A percentile compares a stretch with the other conserved stretches of the same genome.
phyloP scores from a whole-genome alignment of 257 asterid species.

The Leptodermis oblonga region DNA sequence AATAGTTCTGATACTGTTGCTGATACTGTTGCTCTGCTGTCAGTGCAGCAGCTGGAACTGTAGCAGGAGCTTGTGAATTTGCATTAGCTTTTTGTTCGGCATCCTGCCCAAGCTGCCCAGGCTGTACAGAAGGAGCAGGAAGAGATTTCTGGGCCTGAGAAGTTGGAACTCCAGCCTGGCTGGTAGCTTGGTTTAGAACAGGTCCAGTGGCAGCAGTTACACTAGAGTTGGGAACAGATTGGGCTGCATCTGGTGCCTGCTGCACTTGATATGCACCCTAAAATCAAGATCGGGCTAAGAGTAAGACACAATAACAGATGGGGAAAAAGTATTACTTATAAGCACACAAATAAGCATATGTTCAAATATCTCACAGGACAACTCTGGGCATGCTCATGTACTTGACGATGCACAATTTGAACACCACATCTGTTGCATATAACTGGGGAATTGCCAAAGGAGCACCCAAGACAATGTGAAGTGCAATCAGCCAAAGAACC shows the following conservation, averaged over 20 bases:
- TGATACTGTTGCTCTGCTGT: conserved; percentile 82
- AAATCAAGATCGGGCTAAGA: conserved; percentile 8
- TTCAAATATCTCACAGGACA: conserved; percentile 65
- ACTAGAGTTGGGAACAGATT: conserved; percentile 37
- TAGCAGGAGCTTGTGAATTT: conserved; percentile 42
- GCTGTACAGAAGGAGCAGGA: conserved; percentile 37
- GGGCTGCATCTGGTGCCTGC: conserved; percentile 40
- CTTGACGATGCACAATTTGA: conserved; percentile 89
- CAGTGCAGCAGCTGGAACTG: conserved; percentile 39
- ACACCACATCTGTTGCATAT: conserved; percentile 84
- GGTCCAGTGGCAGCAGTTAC: conserved; percentile 34
- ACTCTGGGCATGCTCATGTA: conserved; percentile 87
- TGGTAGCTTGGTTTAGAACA: conserved; percentile 35
- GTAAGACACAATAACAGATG: not conserved
- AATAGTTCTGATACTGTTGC: conserved; percentile 83
- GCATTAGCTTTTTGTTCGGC: conserved; percentile 39
- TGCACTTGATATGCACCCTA: conserved; percentile 76
- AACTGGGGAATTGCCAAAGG: conserved; percentile 84
- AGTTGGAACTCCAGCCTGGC: conserved; percentile 42
- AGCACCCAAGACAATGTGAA: conserved; percentile 67
- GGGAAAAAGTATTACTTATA: not conserved
- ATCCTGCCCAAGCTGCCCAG: conserved; percentile 54
- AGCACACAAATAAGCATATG: not conserved
- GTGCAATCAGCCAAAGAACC: conserved; percentile 68
- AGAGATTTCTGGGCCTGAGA: conserved; percentile 53